Evolutionary conservation across 192 early-diverging fungal species (phyloP).

Genomic region (Geranomyces variabilis): DNA sequence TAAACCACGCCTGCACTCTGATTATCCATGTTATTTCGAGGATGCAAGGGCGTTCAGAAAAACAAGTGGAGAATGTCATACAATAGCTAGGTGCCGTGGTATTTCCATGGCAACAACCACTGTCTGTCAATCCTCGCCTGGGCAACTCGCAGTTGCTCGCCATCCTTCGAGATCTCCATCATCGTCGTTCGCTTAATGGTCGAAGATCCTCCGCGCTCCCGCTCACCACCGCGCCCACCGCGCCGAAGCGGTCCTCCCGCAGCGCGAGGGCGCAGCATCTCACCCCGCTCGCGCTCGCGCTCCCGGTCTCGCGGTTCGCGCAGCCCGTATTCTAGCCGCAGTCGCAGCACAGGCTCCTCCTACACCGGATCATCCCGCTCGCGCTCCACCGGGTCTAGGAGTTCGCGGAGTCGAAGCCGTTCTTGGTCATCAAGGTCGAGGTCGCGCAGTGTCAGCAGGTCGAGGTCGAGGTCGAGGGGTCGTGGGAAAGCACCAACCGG

Average conservation of each 20-base stretch:
- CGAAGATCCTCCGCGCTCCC: neutral
- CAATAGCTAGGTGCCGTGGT: too few species aligned
- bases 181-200: too few species aligned
- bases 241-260: neutral
- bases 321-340: neutral
- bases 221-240: neutral
- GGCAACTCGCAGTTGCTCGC: too few species aligned
- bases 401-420: constrained; percentile 13
- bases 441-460: neutral
- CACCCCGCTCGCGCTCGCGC: constrained; percentile 2
- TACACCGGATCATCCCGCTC: constrained; percentile 13
- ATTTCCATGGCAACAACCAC: too few species aligned
- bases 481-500: neutral
- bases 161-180: too few species aligned
- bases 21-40: too few species aligned
- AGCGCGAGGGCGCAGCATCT: neutral
- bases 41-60: too few species aligned
- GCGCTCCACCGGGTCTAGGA: constrained; percentile 23
- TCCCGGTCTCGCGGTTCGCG: constrained; percentile 19
- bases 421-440: neutral
- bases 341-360: constrained; percentile 2
- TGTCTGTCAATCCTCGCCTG: too few species aligned
- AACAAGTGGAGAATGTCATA: too few species aligned
- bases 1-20: too few species aligned
- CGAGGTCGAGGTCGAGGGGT: neutral